Base-by-base conservation (phyloP, 352 stramenopile genomes). In the Globisporangium paddicum region DNA sequence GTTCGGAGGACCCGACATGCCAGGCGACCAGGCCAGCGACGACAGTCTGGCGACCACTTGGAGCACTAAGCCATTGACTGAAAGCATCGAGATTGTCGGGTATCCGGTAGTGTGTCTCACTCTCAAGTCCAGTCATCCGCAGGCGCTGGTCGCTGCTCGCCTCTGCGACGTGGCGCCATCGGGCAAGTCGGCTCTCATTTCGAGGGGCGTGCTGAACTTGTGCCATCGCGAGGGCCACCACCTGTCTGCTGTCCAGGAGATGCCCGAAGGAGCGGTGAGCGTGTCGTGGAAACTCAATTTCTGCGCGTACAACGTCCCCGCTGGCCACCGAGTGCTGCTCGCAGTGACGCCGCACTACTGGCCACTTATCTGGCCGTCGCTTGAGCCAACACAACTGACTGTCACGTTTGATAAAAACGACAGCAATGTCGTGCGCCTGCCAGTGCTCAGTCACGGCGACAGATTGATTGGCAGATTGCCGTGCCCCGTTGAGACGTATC, bases 281-380 rank as follows among this genome's bases (percentile, higher is more conserved):
- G 61, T 82, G 8, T 55, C 41, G 3, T 73, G 64, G 66, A 63
- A 72, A 49, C 71, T 82, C 34, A 82, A 82, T 48, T 66, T 63
- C 13, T 82, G 73, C 38, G 71, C 73, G 1, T 82, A 82, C 56
- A 69, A 63, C 3, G 46, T 82, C 1, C 40, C 63, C 23, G 28
- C 41, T 1, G 69, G 73, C 4, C 71, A 80, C 46, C 55, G 44
- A n/a, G 49, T 82, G 28, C 32, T 75, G 51, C 46, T 82, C 9
- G 66, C 69, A 2, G 47, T 82, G 35, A 79, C 71, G 18, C 62
- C 73, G 19, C 72, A 72, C 54, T 82, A 82, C 64, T 82, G 73
- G 71, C 73, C 73, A 19, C 73, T 82, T 58, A 47, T 80, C 2
- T 80, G 73, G 73, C 71, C 73, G 5, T 82, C 73, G 16, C 73